Percentiles rank a stretch among this genome's conserved stretches.
phyloP scores from a whole-genome alignment of 495 filamentous ascomycete species.

The Penicillium dipodomyicola region DNA sequence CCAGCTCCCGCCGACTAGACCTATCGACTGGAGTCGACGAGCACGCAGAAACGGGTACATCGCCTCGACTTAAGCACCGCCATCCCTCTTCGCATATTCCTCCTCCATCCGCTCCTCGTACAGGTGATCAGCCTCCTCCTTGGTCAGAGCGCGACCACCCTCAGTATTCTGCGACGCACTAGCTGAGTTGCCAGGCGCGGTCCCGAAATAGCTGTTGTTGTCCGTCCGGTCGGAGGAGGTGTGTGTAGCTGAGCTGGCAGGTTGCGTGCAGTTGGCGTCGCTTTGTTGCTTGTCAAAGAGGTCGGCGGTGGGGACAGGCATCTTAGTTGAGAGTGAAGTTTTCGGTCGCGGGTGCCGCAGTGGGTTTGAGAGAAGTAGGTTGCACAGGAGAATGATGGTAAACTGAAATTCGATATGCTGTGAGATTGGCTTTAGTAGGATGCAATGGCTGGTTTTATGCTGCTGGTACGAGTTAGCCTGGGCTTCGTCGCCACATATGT shows the following conservation, averaged over 20 bases:
- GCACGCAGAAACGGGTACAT: not conserved
- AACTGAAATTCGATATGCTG: not conserved
- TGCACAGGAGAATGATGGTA: not conserved
- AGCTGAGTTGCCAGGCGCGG: slow-evolving; percentile 14
- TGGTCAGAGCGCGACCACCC: slow-evolving; percentile 33
- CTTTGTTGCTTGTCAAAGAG: slow-evolving; percentile 18
- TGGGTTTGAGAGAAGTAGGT: not conserved
- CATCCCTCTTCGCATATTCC: slow-evolving; percentile 75
- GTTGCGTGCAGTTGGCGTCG: slow-evolving; percentile 13
- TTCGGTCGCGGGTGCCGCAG: not conserved
- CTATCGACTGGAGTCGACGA: not conserved
- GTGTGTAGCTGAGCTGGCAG: slow-evolving; percentile 8
- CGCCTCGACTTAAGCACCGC: slow-evolving; percentile 51
- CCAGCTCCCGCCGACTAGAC: not conserved
- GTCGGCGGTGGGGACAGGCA: slow-evolving; percentile 32
- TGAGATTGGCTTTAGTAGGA: not conserved
- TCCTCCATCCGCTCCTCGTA: slow-evolving; percentile 76
- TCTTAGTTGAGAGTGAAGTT: slow-evolving; percentile 20
- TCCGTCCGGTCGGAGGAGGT: slow-evolving; percentile 15
- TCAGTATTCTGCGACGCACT: slow-evolving; percentile 19
- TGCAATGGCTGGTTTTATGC: not conserved
- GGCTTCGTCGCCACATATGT: slow-evolving; percentile 15
- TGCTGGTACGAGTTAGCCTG: not conserved
- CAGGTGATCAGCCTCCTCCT: slow-evolving; percentile 56
- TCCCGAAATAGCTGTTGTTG: slow-evolving; percentile 15